phyloP scores from a whole-genome alignment of 2,329 filamentous ascomycete species.

The Xylaria arbuscula region DNA sequence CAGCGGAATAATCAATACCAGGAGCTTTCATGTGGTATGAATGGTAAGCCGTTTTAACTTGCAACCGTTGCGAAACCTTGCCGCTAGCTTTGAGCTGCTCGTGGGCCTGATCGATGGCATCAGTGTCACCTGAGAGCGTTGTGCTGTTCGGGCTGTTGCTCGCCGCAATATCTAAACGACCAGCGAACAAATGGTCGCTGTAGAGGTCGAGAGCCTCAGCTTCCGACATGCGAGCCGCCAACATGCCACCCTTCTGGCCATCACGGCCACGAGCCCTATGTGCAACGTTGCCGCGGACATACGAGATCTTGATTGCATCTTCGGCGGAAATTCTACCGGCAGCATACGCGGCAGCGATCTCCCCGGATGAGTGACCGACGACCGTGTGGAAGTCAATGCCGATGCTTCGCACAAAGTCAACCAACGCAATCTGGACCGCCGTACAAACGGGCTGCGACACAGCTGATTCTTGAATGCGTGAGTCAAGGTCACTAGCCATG shows the following conservation, averaged over 20 bases:
- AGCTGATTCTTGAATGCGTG: constrained; percentile 52
- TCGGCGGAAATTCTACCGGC: constrained; percentile 45
- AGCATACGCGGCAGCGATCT: constrained; percentile 51
- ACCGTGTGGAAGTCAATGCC: constrained; percentile 49
- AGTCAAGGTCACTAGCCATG: constrained; percentile 43
- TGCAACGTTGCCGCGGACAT: constrained; percentile 48
- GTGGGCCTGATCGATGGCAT: constrained; percentile 40
- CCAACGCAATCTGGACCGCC: constrained; percentile 62
- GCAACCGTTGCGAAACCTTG: constrained; percentile 53
- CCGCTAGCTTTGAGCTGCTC: constrained; percentile 35
- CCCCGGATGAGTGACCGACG: constrained; percentile 48
- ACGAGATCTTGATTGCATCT: constrained; percentile 49
- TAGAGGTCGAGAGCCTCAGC: constrained; percentile 45
- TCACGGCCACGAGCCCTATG: constrained; percentile 40
- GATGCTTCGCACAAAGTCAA: constrained; percentile 50
- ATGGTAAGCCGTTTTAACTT: constrained; percentile 61
- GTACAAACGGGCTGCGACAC: constrained; percentile 65
- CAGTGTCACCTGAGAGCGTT: constrained; percentile 48
- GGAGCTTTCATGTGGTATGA: constrained; percentile 59
- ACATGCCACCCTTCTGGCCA: constrained; percentile 47
- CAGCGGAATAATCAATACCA: constrained; percentile 50
- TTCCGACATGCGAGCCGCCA: constrained; percentile 46
- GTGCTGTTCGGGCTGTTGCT: constrained; percentile 46
- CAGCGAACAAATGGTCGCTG: constrained; percentile 37
- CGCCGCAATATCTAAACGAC: constrained; percentile 46